Base-by-base conservation (phyloP, 108 stramenopile species). In the Pseudonitzschia delicatissima region DNA sequence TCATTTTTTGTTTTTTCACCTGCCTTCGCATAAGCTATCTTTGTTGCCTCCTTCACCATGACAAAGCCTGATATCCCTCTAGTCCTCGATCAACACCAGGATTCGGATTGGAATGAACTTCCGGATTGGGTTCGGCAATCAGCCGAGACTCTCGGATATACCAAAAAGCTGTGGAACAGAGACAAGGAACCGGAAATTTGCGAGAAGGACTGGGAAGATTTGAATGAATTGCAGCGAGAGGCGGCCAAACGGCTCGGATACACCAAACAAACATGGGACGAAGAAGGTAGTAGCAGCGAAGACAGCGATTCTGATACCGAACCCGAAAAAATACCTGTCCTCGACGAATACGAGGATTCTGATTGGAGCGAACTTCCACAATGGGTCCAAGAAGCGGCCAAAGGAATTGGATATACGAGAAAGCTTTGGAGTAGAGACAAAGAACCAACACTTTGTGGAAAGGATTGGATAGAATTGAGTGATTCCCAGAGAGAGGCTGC, bases 211-310 rank as follows among this genome's bases (percentile, higher is more conserved):
- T 84, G 80, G 80, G 57, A 72, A 35, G 77, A 84, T 9, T 34
- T 84, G 18, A 61, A 74, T 17, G 13, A 34, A 0, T 67, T 66
- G 28, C 68, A 78, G 64, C 73, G 78, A 73, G 59, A n/a, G 48
- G 81, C 81, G 17, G 81, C 81, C 17, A 23, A 4, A 20, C 45
- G 59, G 4, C 57, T 85, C 42, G 83, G 83, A 1, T 81, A 81
- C 51, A 68, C 78, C 68, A 12, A 81, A 31, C 7, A 50, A 15
- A 53, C 52, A 34, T 84, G 83, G 83, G 55, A 74, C 26, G 40
- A 57, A 8, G 63, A 60, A 17, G 62, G 64, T n/a, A 9, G 39
- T 18, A 33, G 25, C 45, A n/a, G 15, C 45, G 11, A 21, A 6
- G 42, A 5, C 42, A n/a, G 6, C 2, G n/a, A n/a, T n/a, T n/a